phyloP scores from a whole-genome alignment of 2,329 filamentous ascomycete species.

The Fusarium pseudoanthophilum region DNA sequence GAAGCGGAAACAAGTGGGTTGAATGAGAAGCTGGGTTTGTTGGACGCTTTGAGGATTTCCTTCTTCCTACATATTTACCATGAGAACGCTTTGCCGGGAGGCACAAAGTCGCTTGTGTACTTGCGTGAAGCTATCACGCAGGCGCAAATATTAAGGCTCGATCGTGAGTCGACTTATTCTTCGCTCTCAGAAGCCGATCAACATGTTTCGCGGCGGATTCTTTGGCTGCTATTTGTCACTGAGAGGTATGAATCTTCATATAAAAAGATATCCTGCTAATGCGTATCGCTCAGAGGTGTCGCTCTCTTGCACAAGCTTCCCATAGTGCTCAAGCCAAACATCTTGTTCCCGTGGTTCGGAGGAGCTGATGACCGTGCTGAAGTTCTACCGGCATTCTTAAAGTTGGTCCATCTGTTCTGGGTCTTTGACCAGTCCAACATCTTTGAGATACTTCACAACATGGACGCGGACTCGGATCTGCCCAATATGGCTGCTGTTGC shows the following conservation, averaged over 20 bases:
- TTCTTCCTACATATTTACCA: slow-evolving; percentile 65
- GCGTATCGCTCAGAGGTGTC: slow-evolving; percentile 52
- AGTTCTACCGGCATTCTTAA: slow-evolving; percentile 60
- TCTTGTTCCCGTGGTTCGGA: slow-evolving; percentile 50
- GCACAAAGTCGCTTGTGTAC: slow-evolving; percentile 58
- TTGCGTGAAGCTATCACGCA: slow-evolving; percentile 63
- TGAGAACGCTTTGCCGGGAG: slow-evolving; percentile 59
- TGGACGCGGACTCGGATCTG: slow-evolving; percentile 49
- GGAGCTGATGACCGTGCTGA: slow-evolving; percentile 54
- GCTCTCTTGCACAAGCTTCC: slow-evolving; percentile 62
- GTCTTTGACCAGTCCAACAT: slow-evolving; percentile 61
- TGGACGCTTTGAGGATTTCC: slow-evolving; percentile 57
- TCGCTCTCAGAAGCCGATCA: slow-evolving; percentile 52
- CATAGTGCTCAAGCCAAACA: slow-evolving; percentile 55
- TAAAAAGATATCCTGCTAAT: slow-evolving; percentile 10
- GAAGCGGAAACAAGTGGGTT: slow-evolving; percentile 44
- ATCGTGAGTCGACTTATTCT: slow-evolving; percentile 56
- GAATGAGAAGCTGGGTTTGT: slow-evolving; percentile 46
- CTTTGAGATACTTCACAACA: slow-evolving; percentile 58
- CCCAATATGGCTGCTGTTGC: slow-evolving; percentile 46
- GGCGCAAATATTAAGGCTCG: slow-evolving; percentile 60
- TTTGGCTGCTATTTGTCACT: slow-evolving; percentile 62
- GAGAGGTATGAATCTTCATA: slow-evolving; percentile 46
- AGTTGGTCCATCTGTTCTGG: slow-evolving; percentile 61
- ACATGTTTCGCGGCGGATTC: slow-evolving; percentile 57